These are phyloP conservation scores for Sanghuangporus sanghuang DNA, from an alignment of 1,284 basidiomycete genomes.

Conservation along the genomic window DNA sequence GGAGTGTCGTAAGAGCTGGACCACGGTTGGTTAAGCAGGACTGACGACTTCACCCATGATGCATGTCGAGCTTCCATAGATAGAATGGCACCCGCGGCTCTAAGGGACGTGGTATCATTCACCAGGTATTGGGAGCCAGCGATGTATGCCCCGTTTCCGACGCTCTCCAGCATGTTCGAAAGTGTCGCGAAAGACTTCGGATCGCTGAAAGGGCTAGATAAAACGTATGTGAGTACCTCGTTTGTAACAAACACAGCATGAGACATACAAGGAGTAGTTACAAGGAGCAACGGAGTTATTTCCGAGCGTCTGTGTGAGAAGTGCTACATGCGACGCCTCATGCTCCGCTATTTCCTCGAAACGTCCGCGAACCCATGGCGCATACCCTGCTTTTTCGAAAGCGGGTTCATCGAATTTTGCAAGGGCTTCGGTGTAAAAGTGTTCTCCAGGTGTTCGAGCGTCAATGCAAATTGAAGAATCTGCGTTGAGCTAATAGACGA, in stretches of 20 bases:
- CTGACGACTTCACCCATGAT: constrained; percentile 46
- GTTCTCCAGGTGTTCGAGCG: constrained; percentile 66
- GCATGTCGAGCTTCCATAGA: constrained; percentile 43
- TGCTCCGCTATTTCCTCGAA: constrained; percentile 27
- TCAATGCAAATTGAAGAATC: constrained; percentile 48
- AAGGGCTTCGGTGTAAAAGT: constrained; percentile 48
- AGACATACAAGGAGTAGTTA: constrained; percentile 30
- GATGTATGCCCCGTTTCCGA: constrained; percentile 38
- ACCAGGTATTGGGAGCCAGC: constrained; percentile 32
- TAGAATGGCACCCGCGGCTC: constrained; percentile 38
- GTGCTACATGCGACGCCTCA: constrained; percentile 37
- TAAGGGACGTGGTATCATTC: constrained; percentile 24
- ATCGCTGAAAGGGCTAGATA: constrained; percentile 24
- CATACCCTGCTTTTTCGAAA: constrained; percentile 50
- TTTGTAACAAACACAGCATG: neutral
- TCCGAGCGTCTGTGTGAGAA: constrained; percentile 41
- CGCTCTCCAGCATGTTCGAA: constrained; percentile 37
- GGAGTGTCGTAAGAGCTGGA: constrained; percentile 44
- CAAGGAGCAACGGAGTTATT: constrained; percentile 36
- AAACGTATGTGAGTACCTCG: constrained; percentile 24
- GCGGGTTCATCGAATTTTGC: constrained; percentile 39
- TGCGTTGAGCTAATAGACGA: constrained; percentile 8
- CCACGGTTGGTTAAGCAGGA: constrained; percentile 46
- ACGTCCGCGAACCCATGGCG: constrained; percentile 43
- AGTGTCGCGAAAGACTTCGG: constrained; percentile 34